Conservation (phyloP, 2,329 filamentous ascomycete species). For the Mollisia scopiformis region DNA sequence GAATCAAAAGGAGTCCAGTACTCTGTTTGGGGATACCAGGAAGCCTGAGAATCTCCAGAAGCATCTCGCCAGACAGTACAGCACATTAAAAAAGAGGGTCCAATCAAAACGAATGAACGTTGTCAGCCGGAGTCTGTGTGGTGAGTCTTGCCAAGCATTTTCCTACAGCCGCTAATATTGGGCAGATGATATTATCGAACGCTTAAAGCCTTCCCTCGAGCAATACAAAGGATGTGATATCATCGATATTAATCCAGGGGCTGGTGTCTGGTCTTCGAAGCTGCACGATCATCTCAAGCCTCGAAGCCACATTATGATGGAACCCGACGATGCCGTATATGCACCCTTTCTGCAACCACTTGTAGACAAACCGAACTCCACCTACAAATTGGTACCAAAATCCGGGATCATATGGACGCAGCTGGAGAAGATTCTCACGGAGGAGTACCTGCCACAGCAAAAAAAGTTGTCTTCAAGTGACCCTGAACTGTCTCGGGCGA, state of each 20-base stretch:
- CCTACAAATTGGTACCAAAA: conserved; percentile 54
- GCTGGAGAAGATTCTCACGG: conserved; percentile 55
- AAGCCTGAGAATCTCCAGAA: neutral
- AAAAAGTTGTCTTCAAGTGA: conserved; percentile 36
- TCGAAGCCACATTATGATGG: conserved; percentile 81
- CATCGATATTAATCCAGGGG: conserved; percentile 83
- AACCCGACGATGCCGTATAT: conserved; percentile 66
- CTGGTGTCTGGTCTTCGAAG: conserved; percentile 76
- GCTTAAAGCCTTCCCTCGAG: conserved; percentile 69
- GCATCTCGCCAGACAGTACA: neutral
- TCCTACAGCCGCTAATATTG: conserved; percentile 8
- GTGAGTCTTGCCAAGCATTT: conserved; percentile 19
- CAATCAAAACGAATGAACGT: neutral
- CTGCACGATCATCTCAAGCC: conserved; percentile 77
- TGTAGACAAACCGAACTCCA: conserved; percentile 49
- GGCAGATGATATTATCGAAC: conserved; percentile 52
- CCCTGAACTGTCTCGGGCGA: conserved; percentile 51
- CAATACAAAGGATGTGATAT: conserved; percentile 80
- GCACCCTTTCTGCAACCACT: conserved; percentile 62
- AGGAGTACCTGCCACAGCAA: conserved; percentile 59
- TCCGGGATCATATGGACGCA: conserved; percentile 64
- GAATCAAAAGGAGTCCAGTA: too few relatives aligned
- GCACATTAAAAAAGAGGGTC: neutral
- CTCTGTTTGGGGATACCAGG: too few relatives aligned
- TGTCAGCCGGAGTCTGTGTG: conserved; percentile 52